Percentiles rank a stretch among this genome's conserved stretches.
These are phyloP conservation scores for Luffa aegyptiaca DNA, from an alignment of 306 rosid species.

Conservation along the genomic window DNA sequence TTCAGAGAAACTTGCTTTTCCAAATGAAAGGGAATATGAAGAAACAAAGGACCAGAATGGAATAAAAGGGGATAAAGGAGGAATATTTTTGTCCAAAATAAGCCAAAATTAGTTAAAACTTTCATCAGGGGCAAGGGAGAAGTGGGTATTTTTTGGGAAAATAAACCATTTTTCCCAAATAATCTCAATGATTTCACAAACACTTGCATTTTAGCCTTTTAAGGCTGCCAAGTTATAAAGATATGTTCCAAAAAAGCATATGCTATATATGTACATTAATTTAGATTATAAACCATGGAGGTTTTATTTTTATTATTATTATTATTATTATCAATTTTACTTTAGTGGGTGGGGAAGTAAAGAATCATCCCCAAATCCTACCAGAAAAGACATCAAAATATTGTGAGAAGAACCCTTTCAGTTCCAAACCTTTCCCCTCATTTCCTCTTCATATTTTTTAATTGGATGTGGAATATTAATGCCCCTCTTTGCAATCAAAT, in stretches of 20 bases:
- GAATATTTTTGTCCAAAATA: not conserved
- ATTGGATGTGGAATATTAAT: not conserved
- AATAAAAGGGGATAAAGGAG: not conserved
- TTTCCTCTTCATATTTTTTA: not conserved
- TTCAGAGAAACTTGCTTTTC: not conserved
- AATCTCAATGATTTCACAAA: not conserved
- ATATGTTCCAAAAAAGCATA: not conserved
- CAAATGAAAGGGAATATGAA: not conserved
- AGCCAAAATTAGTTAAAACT: not conserved
- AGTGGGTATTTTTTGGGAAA: not conserved
- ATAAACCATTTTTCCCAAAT: not conserved
- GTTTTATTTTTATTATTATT: not conserved
- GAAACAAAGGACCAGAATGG: not conserved
- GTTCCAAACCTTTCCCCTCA: not conserved
- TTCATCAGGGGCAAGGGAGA: not conserved
- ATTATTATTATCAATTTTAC: not conserved
- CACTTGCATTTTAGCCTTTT: constrained; percentile 5
- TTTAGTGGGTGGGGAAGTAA: constrained; percentile 7
- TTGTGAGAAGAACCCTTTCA: constrained; percentile 9
- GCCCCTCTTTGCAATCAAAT: constrained; percentile 2
- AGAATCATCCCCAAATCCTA: constrained; percentile 6
- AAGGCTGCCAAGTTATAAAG: constrained; percentile 1
- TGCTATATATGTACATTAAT: not conserved
- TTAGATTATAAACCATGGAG: not conserved
- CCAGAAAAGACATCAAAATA: not conserved